Conservation (phyloP, 345 rosid genomes). For the Brassica cretica region DNA sequence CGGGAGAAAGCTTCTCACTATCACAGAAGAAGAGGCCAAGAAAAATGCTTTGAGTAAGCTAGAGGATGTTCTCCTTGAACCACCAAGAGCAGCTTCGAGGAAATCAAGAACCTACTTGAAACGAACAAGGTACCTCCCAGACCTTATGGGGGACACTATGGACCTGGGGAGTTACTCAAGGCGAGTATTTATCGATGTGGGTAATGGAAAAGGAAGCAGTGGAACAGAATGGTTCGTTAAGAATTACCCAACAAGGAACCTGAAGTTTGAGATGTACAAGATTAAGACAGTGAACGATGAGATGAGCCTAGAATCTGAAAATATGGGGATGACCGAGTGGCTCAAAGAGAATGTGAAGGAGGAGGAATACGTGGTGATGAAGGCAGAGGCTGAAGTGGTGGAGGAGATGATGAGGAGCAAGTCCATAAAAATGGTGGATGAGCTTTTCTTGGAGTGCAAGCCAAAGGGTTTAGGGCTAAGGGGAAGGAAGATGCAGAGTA, state of each 20-base stretch:
- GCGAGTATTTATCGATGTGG: constrained; percentile 65
- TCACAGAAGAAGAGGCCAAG: constrained; percentile 43
- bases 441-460: constrained; percentile 85
- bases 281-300: constrained; percentile 48
- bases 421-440: constrained; percentile 65
- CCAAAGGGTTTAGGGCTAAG: constrained; percentile 46
- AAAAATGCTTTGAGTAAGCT: constrained; percentile 58
- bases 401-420: constrained; percentile 68
- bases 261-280: constrained; percentile 68
- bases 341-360: constrained; percentile 60
- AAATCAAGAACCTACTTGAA: constrained; percentile 59
- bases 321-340: constrained; percentile 66
- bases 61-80: constrained; percentile 79
- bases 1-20: constrained; percentile 45
- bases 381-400: constrained; percentile 75
- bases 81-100: constrained; percentile 67
- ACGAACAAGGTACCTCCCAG: constrained; percentile 57
- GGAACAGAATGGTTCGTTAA: constrained; percentile 61
- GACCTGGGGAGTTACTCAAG: constrained; percentile 64
- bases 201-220: constrained; percentile 50
- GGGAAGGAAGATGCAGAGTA: constrained; percentile 34
- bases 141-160: constrained; percentile 59
- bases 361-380: constrained; percentile 78
- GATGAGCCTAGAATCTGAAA: constrained; percentile 17
- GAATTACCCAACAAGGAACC: constrained; percentile 69